Conservation (phyloP, 1,284 basidiomycete genomes). For the Trametes hirsuta region DNA sequence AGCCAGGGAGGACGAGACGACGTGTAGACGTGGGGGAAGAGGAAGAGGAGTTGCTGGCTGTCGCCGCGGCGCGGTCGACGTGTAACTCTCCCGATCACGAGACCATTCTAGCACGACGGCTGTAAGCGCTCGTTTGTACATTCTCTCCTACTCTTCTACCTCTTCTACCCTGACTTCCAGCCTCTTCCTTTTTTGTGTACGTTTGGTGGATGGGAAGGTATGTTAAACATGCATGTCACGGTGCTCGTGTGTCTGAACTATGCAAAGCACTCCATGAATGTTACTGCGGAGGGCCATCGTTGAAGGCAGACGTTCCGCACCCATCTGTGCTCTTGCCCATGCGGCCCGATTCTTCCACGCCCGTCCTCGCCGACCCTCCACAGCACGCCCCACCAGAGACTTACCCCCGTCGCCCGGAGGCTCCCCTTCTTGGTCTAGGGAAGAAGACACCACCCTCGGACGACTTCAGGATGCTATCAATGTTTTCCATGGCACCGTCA, state of each 20-base stretch:
- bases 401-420: not conserved
- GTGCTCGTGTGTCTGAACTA: not conserved
- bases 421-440: not conserved
- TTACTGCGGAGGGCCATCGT: constrained; percentile 32
- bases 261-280: constrained; percentile 34
- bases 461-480: not conserved
- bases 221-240: not conserved
- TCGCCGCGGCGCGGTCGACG: constrained; percentile 27
- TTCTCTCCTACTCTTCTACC: not conserved
- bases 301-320: constrained; percentile 23
- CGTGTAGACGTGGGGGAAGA: constrained; percentile 23
- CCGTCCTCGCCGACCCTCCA: not conserved
- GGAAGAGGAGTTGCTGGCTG: constrained; percentile 20
- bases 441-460: not conserved
- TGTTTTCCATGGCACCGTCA: not conserved
- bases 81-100: constrained; percentile 28
- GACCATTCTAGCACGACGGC: constrained; percentile 2
- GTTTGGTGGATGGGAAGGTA: constrained; percentile 18
- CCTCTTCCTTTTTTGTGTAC: not conserved
- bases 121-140: constrained; percentile 8
- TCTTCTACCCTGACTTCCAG: not conserved
- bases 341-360: not conserved
- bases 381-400: not conserved
- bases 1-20: constrained; percentile 9
- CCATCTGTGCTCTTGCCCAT: not conserved